phyloP scores from a whole-genome alignment of 1,284 basidiomycete species.

The Pascua guehoae region DNA sequence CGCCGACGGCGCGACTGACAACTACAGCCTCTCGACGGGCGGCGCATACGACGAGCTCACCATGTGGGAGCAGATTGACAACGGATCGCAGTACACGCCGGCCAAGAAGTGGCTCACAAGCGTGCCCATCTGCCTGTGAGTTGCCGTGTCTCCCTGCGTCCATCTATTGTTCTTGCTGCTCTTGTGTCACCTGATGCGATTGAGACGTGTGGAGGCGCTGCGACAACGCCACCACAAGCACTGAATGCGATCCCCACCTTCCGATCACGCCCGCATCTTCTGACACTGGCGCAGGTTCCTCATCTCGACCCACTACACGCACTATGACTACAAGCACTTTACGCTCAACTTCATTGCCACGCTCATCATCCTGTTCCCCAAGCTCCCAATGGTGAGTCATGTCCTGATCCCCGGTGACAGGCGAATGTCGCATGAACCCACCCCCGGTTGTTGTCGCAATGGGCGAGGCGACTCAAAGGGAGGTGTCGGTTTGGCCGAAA shows the following conservation, averaged over 20 bases:
- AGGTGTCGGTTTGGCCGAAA: too few species aligned
- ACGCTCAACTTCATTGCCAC: slow-evolving; percentile 84
- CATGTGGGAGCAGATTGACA: slow-evolving; percentile 99
- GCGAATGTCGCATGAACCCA: too few species aligned
- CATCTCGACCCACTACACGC: slow-evolving; percentile 95
- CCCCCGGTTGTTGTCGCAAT: background rate
- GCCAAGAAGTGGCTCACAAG: slow-evolving; percentile 96
- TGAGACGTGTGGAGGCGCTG: too few species aligned
- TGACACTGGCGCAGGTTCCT: slow-evolving; percentile 65
- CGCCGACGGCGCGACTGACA: slow-evolving; percentile 3
- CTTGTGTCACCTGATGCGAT: too few species aligned
- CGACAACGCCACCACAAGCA: too few species aligned
- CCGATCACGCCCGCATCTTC: background rate
- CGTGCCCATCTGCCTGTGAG: slow-evolving; percentile 85
- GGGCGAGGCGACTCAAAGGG: too few species aligned
- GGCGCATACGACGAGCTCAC: slow-evolving; percentile 97
- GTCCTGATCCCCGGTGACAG: too few species aligned
- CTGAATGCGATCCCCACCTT: too few species aligned
- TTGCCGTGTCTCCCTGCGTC: slow-evolving; percentile 19
- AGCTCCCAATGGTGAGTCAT: slow-evolving; percentile 64
- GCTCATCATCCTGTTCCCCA: slow-evolving; percentile 80
- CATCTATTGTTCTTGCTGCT: background rate
- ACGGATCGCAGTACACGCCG: slow-evolving; percentile 96
- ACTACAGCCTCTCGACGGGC: slow-evolving; percentile 55
- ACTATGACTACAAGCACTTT: slow-evolving; percentile 89